Conservation (phyloP, 768 basidiomycete species). For the Phlegmacium glaucopus region DNA sequence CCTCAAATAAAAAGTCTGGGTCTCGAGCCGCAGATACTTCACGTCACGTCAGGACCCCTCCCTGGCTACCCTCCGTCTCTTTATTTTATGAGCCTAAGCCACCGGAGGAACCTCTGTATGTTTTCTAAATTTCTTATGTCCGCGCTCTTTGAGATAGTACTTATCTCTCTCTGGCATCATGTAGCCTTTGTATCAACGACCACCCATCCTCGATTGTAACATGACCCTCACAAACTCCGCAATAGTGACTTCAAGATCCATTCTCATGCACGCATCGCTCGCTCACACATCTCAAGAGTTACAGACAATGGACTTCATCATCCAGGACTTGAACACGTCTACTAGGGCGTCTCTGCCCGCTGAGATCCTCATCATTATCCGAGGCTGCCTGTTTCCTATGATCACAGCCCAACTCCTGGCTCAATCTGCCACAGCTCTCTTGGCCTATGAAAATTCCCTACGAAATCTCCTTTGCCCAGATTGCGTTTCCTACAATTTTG, state of each 20-base stretch:
- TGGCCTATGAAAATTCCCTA: constrained; percentile 36
- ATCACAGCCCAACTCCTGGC: constrained; percentile 39
- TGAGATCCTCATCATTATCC: constrained; percentile 53
- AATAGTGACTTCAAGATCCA: constrained; percentile 36
- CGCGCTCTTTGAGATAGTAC: constrained; percentile 12
- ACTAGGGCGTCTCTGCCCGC: constrained; percentile 32
- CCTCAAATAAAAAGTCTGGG: constrained; percentile 13
- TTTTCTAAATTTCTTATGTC: constrained; percentile 11
- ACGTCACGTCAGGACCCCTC: constrained; percentile 33
- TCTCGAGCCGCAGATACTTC: constrained; percentile 27
- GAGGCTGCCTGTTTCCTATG: constrained; percentile 40
- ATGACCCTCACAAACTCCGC: constrained; percentile 18
- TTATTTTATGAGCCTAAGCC: constrained; percentile 7
- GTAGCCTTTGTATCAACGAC: neutral
- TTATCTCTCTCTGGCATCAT: constrained; percentile 9
- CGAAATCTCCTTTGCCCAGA: constrained; percentile 44
- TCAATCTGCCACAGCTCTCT: constrained; percentile 40
- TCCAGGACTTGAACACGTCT: constrained; percentile 18
- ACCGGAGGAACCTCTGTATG: constrained; percentile 13
- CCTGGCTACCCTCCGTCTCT: neutral
- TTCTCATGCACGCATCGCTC: constrained; percentile 51
- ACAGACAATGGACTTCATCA: constrained; percentile 37
- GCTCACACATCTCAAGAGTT: constrained; percentile 46
- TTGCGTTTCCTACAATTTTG: constrained; percentile 48
- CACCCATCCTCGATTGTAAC: constrained; percentile 3